phyloP scores from a whole-genome alignment of 2,329 filamentous ascomycete species.

The Talaromyces sp. region DNA sequence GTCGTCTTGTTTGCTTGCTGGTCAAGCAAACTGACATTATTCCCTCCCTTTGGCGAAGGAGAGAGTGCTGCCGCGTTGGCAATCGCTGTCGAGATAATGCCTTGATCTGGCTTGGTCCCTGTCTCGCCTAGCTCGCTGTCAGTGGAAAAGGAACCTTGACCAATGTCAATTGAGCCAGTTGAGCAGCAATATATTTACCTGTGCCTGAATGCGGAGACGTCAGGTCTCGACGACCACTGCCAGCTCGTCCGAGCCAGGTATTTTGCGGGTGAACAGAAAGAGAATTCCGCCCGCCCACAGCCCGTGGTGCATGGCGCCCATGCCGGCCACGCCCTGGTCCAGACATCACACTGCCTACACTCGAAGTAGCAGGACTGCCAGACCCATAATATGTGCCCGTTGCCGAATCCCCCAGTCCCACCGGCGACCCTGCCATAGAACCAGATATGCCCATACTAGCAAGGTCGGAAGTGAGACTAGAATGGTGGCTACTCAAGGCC shows the following conservation, averaged over 20 bases:
- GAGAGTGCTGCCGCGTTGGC: slow-evolving; percentile 74
- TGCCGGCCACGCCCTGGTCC: slow-evolving; percentile 80
- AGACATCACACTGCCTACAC: slow-evolving; percentile 65
- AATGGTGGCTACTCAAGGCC: slow-evolving; percentile 57
- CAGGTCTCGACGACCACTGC: slow-evolving; percentile 44
- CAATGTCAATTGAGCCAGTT: background rate
- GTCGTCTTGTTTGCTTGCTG: slow-evolving; percentile 61
- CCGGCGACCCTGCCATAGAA: slow-evolving; percentile 40
- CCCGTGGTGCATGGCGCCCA: slow-evolving; percentile 50
- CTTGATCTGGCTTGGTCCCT: slow-evolving; percentile 50
- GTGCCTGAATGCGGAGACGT: slow-evolving; percentile 37
- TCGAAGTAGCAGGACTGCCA: slow-evolving; percentile 45
- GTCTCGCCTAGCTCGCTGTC: slow-evolving; percentile 33
- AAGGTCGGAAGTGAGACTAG: slow-evolving; percentile 58
- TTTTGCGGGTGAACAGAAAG: slow-evolving; percentile 53
- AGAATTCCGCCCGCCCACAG: slow-evolving; percentile 55
- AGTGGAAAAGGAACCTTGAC: slow-evolving; percentile 2
- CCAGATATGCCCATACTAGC: slow-evolving; percentile 56
- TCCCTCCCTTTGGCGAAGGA: slow-evolving; percentile 58
- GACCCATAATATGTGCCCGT: slow-evolving; percentile 54
- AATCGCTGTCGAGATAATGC: slow-evolving; percentile 89
- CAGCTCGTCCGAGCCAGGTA: slow-evolving; percentile 47
- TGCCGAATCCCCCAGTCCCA: slow-evolving; percentile 40
- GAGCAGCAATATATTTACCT: slow-evolving; percentile 24
- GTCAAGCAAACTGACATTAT: slow-evolving; percentile 73